phyloP scores from a whole-genome alignment of 768 basidiomycete species.

The Mycena rosella region DNA sequence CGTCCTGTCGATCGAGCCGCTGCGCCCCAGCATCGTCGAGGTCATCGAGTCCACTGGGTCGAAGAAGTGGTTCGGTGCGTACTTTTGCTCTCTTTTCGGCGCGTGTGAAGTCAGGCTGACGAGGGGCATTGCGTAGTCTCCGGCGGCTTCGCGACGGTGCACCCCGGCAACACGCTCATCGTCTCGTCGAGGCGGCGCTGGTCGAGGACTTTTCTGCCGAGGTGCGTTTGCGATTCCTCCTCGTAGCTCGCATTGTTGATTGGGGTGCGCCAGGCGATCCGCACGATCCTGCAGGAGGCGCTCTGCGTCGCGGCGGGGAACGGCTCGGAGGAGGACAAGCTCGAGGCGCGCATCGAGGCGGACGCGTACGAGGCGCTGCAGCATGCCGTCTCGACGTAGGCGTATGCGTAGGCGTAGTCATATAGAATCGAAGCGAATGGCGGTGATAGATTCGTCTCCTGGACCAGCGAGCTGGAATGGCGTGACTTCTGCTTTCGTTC shows the following conservation, averaged over 20 bases:
- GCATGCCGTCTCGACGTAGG: conserved; percentile 71
- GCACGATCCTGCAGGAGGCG: conserved; percentile 90
- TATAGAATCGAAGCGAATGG: no score
- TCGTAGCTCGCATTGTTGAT: no score
- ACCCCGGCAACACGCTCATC: conserved; percentile 96
- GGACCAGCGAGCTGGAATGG: no score
- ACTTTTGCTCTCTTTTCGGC: not conserved
- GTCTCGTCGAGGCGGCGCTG: conserved; percentile 95
- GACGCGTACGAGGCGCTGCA: conserved; percentile 98
- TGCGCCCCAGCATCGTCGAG: conserved; percentile 95
- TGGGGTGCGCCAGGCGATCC: conserved; percentile 96
- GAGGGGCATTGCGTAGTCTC: conserved; percentile 71
- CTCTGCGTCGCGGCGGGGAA: conserved; percentile 82
- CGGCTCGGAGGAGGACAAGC: conserved; percentile 93
- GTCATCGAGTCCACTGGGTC: conserved; percentile 86
- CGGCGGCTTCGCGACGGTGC: conserved; percentile 96
- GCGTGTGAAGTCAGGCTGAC: not conserved
- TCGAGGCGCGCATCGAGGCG: conserved; percentile 93
- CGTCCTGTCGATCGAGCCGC: conserved; percentile 95
- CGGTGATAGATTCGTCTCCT: no score
- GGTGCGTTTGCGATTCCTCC: conserved; percentile 61
- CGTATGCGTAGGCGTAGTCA: no score
- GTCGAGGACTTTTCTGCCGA: conserved; percentile 92
- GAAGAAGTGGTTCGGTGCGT: conserved; percentile 98
- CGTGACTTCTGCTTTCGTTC: no score